These are phyloP conservation scores for Trichoderma lentiforme DNA, from an alignment of 2,329 filamentous ascomycete species.

Conservation along the genomic window DNA sequence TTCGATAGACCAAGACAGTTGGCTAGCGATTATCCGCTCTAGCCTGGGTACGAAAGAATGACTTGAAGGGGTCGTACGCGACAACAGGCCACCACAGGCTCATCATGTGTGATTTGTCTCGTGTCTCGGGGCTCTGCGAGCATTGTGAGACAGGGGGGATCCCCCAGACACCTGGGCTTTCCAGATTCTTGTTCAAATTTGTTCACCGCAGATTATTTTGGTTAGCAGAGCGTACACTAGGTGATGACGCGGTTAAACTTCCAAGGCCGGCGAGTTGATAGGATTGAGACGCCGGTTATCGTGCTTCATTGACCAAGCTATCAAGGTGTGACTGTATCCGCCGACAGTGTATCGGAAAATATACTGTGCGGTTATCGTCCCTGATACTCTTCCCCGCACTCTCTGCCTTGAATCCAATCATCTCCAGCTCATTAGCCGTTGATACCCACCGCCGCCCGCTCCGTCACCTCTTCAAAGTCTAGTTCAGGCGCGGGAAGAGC, in stretches of 20 bases:
- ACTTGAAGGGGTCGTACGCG: not conserved
- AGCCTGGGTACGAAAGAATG: not conserved
- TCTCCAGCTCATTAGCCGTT: not conserved
- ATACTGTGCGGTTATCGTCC: not conserved
- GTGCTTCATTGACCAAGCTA: not conserved
- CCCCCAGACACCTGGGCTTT: not conserved
- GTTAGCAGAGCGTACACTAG: too few species aligned
- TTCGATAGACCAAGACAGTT: not conserved
- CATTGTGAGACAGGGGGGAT: constrained; percentile 3
- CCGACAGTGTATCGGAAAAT: not conserved
- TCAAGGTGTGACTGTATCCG: not conserved
- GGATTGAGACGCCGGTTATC: not conserved
- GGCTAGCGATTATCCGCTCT: constrained; percentile 4
- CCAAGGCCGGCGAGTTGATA: not conserved
- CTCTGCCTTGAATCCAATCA: not conserved
- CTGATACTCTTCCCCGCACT: not conserved
- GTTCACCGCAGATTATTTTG: not conserved
- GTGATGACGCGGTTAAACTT: not conserved
- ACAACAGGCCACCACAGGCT: not conserved
- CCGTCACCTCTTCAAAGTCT: not conserved
- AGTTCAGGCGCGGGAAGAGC: not conserved
- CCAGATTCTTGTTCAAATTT: not conserved
- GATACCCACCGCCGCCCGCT: constrained; percentile 3
- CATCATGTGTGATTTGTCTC: not conserved
- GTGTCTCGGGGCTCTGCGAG: not conserved